Evolutionary conservation across 192 early-diverging fungal species (phyloP), one percentile per base, ranked within the genome.

Genomic region (Rhizophagus sp.): DNA sequence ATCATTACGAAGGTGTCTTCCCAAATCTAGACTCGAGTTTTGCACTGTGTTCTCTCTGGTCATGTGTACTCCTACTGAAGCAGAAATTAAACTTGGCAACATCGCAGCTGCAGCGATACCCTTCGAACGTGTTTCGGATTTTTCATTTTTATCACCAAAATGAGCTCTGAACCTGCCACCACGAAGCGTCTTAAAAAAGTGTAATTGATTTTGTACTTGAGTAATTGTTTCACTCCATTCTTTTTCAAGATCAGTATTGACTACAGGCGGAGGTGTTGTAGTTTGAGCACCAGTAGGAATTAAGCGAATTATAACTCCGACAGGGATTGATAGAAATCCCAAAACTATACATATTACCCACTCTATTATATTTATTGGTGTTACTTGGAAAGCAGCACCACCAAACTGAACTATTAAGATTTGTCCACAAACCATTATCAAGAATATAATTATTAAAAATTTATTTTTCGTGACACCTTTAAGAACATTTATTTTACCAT

Each of bases 391-490:
- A 0, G 94, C 96, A 8, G 87, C 83, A 27, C 94, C 93, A 62
- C 96, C 97, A 88, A 97, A 96, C 81, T 94, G 82, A 30, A 98
- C 88, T 74, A 99, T 98, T 62, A 99, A 87, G 11, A 90, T 86
- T 87, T 99, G 98, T 30, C 91, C 86, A 12, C 92, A 44, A 2
- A 94, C 85, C 52, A 93, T 93, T 62, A 95, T 86, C 41, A 93
- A 62, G 64, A 97, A 88, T 62, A 99, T 97, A 49, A 80, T 77
- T 12, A 94, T 75, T 75, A 99, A 99, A 82, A 94, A 94, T 50
- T 73, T 78, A 88, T 99, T 99, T 62, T 85, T 85, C 22, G 81
- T 82, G 66, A 98, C 89, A 75, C 92, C 90, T 70, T 89, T 83
- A 87, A 99, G 96, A 76, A 98, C 92, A 83, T 99, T 99, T 71